Base-by-base conservation (phyloP, 345 rosid species). In the Arabidopsis thaliana region DNA sequence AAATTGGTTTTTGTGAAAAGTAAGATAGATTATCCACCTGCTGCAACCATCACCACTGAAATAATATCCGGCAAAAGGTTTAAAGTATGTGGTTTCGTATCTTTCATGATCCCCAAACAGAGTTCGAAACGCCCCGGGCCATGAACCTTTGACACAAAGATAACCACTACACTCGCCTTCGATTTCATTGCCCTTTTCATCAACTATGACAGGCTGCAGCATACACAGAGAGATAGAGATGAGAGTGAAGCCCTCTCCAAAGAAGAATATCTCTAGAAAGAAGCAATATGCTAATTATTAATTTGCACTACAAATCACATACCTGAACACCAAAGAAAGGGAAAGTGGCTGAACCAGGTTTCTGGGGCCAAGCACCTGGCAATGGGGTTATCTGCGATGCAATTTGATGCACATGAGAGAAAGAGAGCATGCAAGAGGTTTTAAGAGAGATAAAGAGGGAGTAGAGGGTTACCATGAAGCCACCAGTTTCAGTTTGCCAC, bases 401-500 rank as follows among this genome's bases (percentile, higher is more conserved):
- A 55, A 68, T 52, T 46, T 49, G 59, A 59, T 34, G 56, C 36
- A 73, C 59, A 79, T 78, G 45, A 75, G 59, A 34, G 50, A 28
- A 8, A 38, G 23, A 45, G 44, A 50, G 59, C 7, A 79, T 25
- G 48, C 20, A 20, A 78, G 59, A 25, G 48, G 51, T 41, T 46
- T 55, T 42, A 56, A 58, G 3, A 24, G 44, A 44, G 8, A 72
- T 4, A 56, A 25, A 32, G 22, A 72, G 72, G 45, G 30, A 50
- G 53, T 57, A 28, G 72, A 71, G 33, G 44, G 24, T 40, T 83
- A 90, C 99, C 98, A 95, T 84, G 83, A 92, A 90, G 72, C 99
- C 99, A 23, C 99, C 99, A 63, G 97, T 92, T 88, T 95, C 99
- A 69, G 99, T 95, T 83, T 95, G 98, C 99, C 99, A 95, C 99